Conservation (phyloP, 75 land plant genomes). For the Pseudotsuga menziesii region DNA sequence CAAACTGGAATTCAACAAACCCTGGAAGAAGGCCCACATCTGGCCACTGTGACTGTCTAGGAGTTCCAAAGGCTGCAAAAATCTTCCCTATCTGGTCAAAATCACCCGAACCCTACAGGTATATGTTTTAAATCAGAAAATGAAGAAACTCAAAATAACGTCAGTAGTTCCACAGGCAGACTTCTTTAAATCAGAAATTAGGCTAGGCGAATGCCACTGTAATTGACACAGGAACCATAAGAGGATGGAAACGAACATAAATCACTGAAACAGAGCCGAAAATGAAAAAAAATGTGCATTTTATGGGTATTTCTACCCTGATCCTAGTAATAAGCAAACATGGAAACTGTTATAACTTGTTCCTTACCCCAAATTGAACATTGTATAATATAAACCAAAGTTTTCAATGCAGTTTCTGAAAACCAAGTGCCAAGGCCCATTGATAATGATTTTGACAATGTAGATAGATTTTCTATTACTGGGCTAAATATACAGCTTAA, state of each 20-base stretch:
- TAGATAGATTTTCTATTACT: no score
- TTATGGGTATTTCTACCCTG: background rate
- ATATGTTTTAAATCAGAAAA: background rate
- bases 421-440: background rate
- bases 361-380: background rate
- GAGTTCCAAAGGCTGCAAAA: conserved; percentile 96
- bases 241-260: background rate
- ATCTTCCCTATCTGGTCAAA: conserved; percentile 97
- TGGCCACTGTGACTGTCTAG: conserved; percentile 89
- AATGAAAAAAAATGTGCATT: background rate
- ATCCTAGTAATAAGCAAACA: background rate
- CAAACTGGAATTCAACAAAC: conserved; percentile 88
- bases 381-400: background rate
- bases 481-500: no score
- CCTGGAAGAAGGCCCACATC: conserved; percentile 89
- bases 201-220: background rate
- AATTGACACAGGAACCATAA: background rate
- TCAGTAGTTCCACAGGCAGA: background rate
- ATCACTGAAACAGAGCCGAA: background rate
- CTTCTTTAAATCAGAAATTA: background rate
- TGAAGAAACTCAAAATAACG: background rate
- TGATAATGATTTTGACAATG: background rate
- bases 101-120: conserved; percentile 73
- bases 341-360: background rate
- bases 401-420: background rate